Evolutionary conservation across 2,329 filamentous ascomycete species (phyloP).

Genomic region (Arthroderma sp.): DNA sequence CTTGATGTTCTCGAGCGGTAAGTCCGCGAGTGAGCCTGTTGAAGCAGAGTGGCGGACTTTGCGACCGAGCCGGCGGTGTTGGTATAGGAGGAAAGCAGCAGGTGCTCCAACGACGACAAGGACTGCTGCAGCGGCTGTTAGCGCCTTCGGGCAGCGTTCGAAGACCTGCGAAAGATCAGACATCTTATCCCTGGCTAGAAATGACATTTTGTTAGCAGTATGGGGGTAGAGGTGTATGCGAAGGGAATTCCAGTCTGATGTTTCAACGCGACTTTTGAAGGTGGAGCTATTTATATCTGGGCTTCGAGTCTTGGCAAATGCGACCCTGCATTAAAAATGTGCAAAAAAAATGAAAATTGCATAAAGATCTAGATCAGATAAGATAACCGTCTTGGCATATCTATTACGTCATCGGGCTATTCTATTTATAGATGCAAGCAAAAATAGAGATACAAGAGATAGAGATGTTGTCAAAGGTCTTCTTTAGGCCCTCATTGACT

Average conservation of each 20-base stretch:
- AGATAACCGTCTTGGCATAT: too few species aligned
- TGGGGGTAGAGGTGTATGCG: neutral
- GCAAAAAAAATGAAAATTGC: neutral
- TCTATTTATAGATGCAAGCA: too few species aligned
- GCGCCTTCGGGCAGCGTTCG: neutral
- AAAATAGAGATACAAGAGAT: too few species aligned
- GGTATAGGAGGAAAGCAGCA: conserved; percentile 17
- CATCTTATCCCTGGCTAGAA: neutral
- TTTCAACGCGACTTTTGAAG: too few species aligned
- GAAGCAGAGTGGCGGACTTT: conserved; percentile 18
- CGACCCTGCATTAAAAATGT: too few species aligned
- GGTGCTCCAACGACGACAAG: conserved; percentile 15
- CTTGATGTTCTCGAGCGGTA: conserved; percentile 14
- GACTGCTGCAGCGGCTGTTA: neutral
- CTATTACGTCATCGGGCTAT: too few species aligned
- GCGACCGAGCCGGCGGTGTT: conserved; percentile 18
- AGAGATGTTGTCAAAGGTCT: too few species aligned
- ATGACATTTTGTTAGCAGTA: neutral
- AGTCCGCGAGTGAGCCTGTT: conserved; percentile 14
- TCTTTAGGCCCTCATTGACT: neutral
- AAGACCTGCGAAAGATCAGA: neutral
- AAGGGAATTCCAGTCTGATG: neutral
- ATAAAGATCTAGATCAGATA: neutral
- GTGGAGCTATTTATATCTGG: neutral
- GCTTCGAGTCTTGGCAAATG: too few species aligned